Conservation (phyloP, 306 rosid species). For the Vigna reflexopilosa region DNA sequence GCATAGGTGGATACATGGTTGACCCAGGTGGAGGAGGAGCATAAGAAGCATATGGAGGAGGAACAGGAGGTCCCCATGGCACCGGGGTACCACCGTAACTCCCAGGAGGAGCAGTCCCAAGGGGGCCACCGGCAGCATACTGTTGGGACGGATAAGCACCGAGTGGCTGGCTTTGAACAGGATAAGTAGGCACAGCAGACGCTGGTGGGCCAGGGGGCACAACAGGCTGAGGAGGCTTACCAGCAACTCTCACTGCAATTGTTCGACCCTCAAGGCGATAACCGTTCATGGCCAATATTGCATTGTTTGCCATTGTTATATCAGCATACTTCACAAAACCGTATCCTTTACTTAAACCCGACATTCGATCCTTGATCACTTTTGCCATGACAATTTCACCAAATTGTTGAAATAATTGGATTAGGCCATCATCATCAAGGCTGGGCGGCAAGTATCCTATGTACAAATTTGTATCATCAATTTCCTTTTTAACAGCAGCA, state of each 20-base stretch:
- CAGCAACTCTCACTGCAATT: slow-evolving; percentile 97
- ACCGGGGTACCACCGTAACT: slow-evolving; percentile 73
- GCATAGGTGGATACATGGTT: slow-evolving; percentile 79
- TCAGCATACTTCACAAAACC: slow-evolving; percentile 97
- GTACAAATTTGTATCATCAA: slow-evolving; percentile 93
- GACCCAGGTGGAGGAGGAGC: slow-evolving; percentile 97
- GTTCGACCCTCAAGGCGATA: slow-evolving; percentile 92
- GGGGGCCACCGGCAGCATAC: slow-evolving; percentile 77
- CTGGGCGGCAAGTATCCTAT: slow-evolving; percentile 96
- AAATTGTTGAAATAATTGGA: slow-evolving; percentile 83
- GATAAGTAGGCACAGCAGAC: slow-evolving; percentile 74
- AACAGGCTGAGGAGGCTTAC: slow-evolving; percentile 95
- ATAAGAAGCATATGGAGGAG: slow-evolving; percentile 75
- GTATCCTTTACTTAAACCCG: slow-evolving; percentile 93
- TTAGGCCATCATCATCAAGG: slow-evolving; percentile 88
- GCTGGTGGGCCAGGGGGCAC: slow-evolving; percentile 91
- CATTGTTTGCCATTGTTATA: slow-evolving; percentile 91
- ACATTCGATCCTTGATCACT: slow-evolving; percentile 85
- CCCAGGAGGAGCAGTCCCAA: slow-evolving; percentile 71
- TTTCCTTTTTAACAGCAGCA: slow-evolving; percentile 75
- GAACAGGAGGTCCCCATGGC: slow-evolving; percentile 98
- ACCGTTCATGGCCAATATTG: slow-evolving; percentile 89
- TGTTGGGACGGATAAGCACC: slow-evolving; percentile 95
- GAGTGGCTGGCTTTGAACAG: slow-evolving; percentile 72
- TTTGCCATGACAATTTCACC: slow-evolving; percentile 99